Conservation (phyloP, 768 basidiomycete genomes). For the Pulveroboletus sp. region DNA sequence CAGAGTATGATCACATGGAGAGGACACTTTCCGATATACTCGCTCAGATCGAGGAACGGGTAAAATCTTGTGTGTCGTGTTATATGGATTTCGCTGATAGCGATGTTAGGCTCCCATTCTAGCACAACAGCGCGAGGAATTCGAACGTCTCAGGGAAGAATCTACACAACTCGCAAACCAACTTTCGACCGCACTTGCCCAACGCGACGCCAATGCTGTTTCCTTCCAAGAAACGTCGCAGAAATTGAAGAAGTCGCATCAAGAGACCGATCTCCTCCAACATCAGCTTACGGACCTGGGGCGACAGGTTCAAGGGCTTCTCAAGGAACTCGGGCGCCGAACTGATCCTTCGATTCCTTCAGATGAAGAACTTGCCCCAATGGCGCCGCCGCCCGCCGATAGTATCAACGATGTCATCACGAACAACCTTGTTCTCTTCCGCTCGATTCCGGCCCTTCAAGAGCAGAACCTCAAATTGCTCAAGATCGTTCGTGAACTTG, state of each 20-base stretch:
- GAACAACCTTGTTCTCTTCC: conserved; percentile 85
- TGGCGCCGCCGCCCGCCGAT: conserved; percentile 45
- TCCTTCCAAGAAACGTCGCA: conserved; percentile 59
- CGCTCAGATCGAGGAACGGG: conserved; percentile 88
- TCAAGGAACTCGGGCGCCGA: conserved; percentile 76
- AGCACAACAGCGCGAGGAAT: conserved; percentile 86
- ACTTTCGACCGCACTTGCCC: conserved; percentile 67
- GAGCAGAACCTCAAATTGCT: conserved; percentile 89
- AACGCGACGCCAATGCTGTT: conserved; percentile 65
- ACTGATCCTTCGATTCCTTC: conserved; percentile 81
- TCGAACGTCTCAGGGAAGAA: conserved; percentile 79
- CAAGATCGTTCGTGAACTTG: conserved; percentile 79
- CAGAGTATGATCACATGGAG: conserved; percentile 85
- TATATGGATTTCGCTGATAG: not conserved
- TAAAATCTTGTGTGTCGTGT: conserved; percentile 25
- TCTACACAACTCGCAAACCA: conserved; percentile 78
- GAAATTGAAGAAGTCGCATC: conserved; percentile 54
- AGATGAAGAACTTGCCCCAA: conserved; percentile 56
- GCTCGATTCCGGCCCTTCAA: conserved; percentile 76
- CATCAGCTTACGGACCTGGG: conserved; percentile 81
- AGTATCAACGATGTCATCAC: conserved; percentile 82
- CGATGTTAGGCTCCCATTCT: conserved; percentile 77
- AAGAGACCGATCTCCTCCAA: conserved; percentile 67
- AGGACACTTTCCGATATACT: conserved; percentile 76
- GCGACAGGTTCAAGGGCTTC: conserved; percentile 76